Base-by-base conservation (phyloP, 805 yeast genomes). In the Gaillardinia entomophila region DNA sequence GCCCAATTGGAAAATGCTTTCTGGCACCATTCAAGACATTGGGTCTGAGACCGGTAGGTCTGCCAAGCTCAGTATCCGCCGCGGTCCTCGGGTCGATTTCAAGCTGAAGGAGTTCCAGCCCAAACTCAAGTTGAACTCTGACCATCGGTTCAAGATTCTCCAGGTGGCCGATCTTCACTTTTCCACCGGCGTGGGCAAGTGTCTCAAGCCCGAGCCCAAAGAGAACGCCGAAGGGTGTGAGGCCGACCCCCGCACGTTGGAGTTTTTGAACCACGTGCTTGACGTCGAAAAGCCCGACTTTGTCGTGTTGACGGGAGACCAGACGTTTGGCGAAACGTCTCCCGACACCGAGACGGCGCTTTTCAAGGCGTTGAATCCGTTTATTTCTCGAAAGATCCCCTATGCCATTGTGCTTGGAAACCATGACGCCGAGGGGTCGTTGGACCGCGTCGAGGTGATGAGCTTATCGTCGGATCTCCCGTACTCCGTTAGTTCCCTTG, bases 81-180 rank as follows among this genome's bases (percentile, higher is more conserved):
- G 57, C 29, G 68, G 72, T 4, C 53, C 57, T 6, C 53, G 45
- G 31, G 25, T 51, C 12, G 54, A 59, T 36, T 60, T 57, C 43
- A 45, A 45, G 19, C 30, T 40, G 38, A 41, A 36, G 50, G 31
- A 48, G 45, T 44, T 34, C 35, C 43, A 48, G 22, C 62, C 66
- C 3, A 33, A 35, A 5, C 55, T 77, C 26, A 57, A 61, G 31
- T 49, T 69, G 12, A 45, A 58, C 8, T 39, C 57, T 2, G 49
- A 69, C 14, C 77, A 76, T 4, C 71, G 66, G 34, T 85, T 80
- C 57, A 90, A 83, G 54, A 80, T 92, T 26, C 57, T 87, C 8
- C 98, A 92, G 56, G 75, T 90, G 4, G 95, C 97, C 1, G 97
- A 92, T 54, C 62, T 90, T 35, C 98, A 92, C 57, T 80, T 83